Conservation (phyloP, 2,329 filamentous ascomycete genomes). For the Pseudogymnoascus sp. region DNA sequence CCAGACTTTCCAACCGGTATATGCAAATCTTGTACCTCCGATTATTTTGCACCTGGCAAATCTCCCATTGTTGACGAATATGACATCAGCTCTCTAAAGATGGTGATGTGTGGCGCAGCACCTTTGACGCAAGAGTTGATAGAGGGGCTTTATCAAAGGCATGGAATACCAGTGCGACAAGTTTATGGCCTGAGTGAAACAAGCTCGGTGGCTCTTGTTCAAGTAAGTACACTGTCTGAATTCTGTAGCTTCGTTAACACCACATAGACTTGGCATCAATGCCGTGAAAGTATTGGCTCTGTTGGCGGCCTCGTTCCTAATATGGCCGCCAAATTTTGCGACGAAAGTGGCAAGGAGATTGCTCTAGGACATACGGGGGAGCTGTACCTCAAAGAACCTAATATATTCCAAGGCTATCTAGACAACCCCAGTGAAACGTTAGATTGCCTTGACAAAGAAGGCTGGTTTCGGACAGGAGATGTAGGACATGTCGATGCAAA, state of each 20-base stretch:
- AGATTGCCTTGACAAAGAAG: conserved; percentile 21
- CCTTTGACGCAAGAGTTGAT: conserved; percentile 72
- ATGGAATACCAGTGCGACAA: conserved; percentile 73
- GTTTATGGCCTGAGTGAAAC: conserved; percentile 84
- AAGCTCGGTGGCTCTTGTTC: conserved; percentile 63
- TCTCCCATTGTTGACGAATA: conserved; percentile 68
- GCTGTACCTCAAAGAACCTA: conserved; percentile 16
- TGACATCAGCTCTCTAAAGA: conserved; percentile 65
- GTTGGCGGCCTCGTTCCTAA: neutral
- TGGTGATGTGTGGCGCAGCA: conserved; percentile 77
- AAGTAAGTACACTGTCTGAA: conserved; percentile 31
- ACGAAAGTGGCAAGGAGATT: neutral
- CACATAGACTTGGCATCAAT: conserved; percentile 36
- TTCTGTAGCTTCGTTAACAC: neutral
- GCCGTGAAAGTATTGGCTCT: neutral
- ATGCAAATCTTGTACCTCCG: conserved; percentile 71
- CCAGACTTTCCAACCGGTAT: conserved; percentile 64
- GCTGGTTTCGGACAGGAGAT: conserved; percentile 33
- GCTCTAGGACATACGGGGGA: conserved; percentile 10
- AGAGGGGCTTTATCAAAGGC: conserved; percentile 60
- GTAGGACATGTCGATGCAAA: conserved; percentile 36
- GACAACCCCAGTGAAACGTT: conserved; percentile 25
- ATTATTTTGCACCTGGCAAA: conserved; percentile 68
- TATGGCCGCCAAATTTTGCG: neutral
- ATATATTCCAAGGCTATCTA: conserved; percentile 32